Conservation (phyloP, 2,329 filamentous ascomycete genomes). For the Beauveria rudraprayagi region DNA sequence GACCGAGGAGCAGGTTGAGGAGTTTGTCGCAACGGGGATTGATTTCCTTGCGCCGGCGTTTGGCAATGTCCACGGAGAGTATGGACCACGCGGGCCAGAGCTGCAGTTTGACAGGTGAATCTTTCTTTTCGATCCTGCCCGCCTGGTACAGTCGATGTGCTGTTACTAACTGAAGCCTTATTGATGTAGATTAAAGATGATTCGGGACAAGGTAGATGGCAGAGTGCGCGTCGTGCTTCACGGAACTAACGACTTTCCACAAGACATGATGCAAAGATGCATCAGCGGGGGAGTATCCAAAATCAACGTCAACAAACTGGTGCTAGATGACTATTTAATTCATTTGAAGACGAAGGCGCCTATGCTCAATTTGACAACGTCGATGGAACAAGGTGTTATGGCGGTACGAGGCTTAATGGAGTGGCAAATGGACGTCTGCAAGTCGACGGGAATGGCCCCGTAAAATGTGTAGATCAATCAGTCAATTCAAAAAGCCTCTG, state of each 20-base stretch:
- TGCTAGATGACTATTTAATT: conserved; percentile 2
- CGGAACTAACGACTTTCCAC: neutral
- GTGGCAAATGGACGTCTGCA: conserved; percentile 40
- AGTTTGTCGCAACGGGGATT: conserved; percentile 64
- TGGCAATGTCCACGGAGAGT: conserved; percentile 69
- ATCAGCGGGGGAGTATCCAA: conserved; percentile 30
- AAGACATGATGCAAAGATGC: neutral
- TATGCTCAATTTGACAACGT: conserved; percentile 25
- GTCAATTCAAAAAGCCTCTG: no score
- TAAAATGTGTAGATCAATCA: no score
- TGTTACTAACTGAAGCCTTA: neutral
- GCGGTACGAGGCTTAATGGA: conserved; percentile 34
- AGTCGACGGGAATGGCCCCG: conserved; percentile 34
- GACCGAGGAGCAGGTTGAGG: conserved; percentile 59
- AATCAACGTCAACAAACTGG: conserved; percentile 40
- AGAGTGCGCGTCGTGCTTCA: neutral
- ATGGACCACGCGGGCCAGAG: conserved; percentile 36
- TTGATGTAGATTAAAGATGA: neutral
- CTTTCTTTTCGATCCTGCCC: no score
- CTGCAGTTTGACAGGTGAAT: neutral
- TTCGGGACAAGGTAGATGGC: neutral
- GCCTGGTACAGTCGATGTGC: neutral
- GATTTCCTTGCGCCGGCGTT: conserved; percentile 71
- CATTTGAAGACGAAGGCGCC: conserved; percentile 22
- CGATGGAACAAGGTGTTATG: conserved; percentile 39